Base-by-base conservation (phyloP, 345 rosid genomes). In the Eucalyptus fibrosa region DNA sequence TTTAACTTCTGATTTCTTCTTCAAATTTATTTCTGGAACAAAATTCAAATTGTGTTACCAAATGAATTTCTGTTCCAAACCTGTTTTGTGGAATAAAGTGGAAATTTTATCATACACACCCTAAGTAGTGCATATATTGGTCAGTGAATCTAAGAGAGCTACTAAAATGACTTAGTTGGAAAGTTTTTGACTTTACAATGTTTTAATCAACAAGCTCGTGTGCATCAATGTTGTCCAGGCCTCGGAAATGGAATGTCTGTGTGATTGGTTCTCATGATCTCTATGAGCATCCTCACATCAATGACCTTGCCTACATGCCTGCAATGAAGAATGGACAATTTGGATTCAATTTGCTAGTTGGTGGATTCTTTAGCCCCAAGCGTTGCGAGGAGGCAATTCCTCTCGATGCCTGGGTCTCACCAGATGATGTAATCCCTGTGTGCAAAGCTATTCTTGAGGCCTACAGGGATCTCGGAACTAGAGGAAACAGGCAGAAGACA, bases 271-370 rank as follows among this genome's bases (percentile, higher is more conserved):
- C 98, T 32, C 99, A 96, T 91, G 99, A 98, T 92, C 98, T 98
- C 2, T 98, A 95, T 82, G 99, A 97, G 92, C 99, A 98, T 92
- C 99, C 99, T 53, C 99, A 96, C 92, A 98, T 97, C 88, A 97
- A 98, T 82, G 99, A 98, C 94, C 92, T 98, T 67, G 99, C 99
- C 50, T 98, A 98, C 94, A 96, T 98, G 96, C 99, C 99, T 59
- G 97, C 99, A 1, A 95, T 87, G 21, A 98, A 94, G 93, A 92
- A 95, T 86, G 96, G 97, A 7, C 87, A 94, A 11, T 96, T 97
- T 83, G 98, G 99, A 65, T 97, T 97, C 94, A 97, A 97, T 93
- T 87, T 97, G 90, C 93, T 97, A 86, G 99, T 97, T 7, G 99
- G 99, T 86, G 99, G 99, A 72, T 95, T 97, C 96, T 97, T 97